Conservation (phyloP, 805 yeast genomes). For the Pachysolen tannophilus region DNA sequence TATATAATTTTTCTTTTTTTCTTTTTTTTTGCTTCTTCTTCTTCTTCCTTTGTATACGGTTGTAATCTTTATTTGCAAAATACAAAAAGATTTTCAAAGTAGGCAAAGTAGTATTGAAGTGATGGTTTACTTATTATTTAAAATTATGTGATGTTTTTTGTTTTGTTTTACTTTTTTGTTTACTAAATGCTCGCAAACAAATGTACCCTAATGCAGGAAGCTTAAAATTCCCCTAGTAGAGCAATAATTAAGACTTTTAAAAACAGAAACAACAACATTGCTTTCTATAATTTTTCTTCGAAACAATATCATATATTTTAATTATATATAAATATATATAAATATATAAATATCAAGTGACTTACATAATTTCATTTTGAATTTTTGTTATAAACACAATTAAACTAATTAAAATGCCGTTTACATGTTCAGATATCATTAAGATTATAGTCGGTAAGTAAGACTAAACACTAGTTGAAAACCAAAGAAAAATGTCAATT, state of each 20-base stretch:
- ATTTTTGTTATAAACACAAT: neutral
- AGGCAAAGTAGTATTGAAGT: too few species aligned
- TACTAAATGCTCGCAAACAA: too few species aligned
- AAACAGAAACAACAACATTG: too few species aligned
- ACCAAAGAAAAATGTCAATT: too few species aligned
- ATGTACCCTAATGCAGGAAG: too few species aligned
- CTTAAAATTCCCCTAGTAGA: too few species aligned
- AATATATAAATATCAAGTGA: neutral
- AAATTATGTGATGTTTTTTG: neutral
- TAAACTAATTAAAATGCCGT: constrained; percentile 30
- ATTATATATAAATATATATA: neutral
- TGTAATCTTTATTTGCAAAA: too few species aligned
- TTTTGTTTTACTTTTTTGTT: neutral
- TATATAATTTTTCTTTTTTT: constrained; percentile 38
- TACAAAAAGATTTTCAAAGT: too few species aligned
- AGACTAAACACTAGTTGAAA: neutral
- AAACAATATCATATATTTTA: neutral
- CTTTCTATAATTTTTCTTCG: too few species aligned
- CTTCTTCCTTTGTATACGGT: constrained; percentile 50
- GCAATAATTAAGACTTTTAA: too few species aligned
- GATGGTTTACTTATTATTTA: too few species aligned
- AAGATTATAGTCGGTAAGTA: constrained; percentile 29
- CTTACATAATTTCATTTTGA: neutral
- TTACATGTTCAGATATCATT: constrained; percentile 40
- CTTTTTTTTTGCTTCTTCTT: constrained; percentile 36